phyloP scores from a whole-genome alignment of 2,329 filamentous ascomycete genomes.

The Calonectria hawksworthii region DNA sequence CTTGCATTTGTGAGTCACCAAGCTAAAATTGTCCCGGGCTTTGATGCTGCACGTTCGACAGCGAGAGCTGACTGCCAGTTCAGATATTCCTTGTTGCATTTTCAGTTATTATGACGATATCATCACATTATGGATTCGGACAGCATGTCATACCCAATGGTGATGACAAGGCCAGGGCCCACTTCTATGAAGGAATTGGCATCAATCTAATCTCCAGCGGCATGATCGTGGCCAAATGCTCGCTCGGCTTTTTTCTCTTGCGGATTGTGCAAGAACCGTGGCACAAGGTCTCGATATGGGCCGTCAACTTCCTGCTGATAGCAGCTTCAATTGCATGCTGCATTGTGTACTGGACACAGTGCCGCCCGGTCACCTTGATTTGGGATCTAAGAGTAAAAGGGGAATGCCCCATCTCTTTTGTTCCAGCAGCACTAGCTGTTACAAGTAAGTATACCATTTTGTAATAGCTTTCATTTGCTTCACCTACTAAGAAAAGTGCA shows the following conservation, averaged over 20 bases:
- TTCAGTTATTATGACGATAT: neutral
- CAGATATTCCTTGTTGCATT: neutral
- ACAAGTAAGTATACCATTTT: neutral
- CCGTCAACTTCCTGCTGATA: neutral
- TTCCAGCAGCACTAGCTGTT: neutral
- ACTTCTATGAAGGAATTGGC: conserved; percentile 3
- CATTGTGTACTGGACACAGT: conserved; percentile 4
- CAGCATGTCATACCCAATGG: neutral
- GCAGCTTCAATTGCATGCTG: neutral
- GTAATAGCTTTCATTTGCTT: too few species aligned
- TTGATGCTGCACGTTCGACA: too few species aligned
- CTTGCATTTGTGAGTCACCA: neutral
- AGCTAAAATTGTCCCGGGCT: neutral
- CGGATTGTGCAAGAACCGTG: neutral
- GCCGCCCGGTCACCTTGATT: neutral
- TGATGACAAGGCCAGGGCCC: neutral
- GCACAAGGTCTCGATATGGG: neutral
- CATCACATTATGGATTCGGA: neutral
- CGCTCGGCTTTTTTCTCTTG: neutral
- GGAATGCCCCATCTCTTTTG: neutral
- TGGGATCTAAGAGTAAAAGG: neutral
- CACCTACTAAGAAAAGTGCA: neutral
- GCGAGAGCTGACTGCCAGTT: neutral
- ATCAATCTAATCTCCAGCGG: neutral
- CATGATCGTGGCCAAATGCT: conserved; percentile 7